Percentiles rank a stretch among this genome's conserved stretches.
phyloP scores from a whole-genome alignment of 805 yeast species.

The Ogataea methylovora region DNA sequence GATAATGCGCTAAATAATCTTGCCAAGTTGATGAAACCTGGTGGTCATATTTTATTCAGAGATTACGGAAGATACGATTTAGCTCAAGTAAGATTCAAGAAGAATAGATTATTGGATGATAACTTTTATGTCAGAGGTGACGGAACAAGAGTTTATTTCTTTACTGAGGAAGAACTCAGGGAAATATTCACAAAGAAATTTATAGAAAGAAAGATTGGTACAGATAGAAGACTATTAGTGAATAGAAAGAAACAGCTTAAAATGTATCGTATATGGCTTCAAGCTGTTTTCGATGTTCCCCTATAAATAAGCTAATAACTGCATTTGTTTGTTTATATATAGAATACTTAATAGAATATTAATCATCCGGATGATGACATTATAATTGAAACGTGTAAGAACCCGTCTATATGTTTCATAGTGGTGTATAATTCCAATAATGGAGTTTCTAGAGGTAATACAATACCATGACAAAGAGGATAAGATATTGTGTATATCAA shows the following conservation, averaged over 20 bases:
- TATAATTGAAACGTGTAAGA: constrained; percentile 46
- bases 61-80: constrained; percentile 95
- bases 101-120: constrained; percentile 78
- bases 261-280: constrained; percentile 97
- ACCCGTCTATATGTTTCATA: constrained; percentile 54
- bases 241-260: constrained; percentile 87
- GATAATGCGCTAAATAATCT: constrained; percentile 66
- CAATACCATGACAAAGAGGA: constrained; percentile 51
- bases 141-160: constrained; percentile 95
- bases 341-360: background rate
- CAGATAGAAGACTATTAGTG: constrained; percentile 85
- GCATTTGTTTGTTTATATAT: background rate
- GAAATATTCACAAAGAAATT: constrained; percentile 62
- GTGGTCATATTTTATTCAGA: constrained; percentile 82
- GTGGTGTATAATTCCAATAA: constrained; percentile 37
- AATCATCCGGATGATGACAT: constrained; percentile 19
- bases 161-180: constrained; percentile 86
- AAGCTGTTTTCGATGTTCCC: constrained; percentile 65
- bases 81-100: constrained; percentile 91
- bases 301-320: background rate
- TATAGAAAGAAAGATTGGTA: constrained; percentile 68
- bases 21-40: constrained; percentile 74
- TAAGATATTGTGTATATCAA: constrained; percentile 28
- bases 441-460: constrained; percentile 35
- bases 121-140: constrained; percentile 96